These are phyloP conservation scores for Anthracocystis walkeri DNA, from an alignment of 1,284 basidiomycete species.

Conservation along the genomic window DNA sequence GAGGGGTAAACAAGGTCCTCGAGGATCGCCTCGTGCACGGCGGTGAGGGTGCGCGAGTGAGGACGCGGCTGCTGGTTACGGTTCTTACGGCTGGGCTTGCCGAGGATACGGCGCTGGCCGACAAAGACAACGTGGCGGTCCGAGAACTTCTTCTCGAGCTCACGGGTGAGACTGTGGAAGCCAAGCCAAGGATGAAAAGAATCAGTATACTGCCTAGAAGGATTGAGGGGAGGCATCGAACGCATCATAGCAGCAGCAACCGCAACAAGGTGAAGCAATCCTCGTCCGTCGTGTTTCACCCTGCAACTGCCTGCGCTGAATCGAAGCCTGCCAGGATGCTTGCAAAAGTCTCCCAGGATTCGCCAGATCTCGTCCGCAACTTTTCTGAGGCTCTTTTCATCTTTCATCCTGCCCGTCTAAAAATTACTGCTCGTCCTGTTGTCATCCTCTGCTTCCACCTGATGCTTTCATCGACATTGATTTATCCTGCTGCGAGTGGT, in stretches of 20 bases:
- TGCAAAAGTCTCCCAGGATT: too few species aligned
- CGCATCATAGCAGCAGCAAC: constrained; percentile 6
- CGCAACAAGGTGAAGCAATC: not conserved
- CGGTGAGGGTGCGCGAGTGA: constrained; percentile 94
- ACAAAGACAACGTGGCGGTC: constrained; percentile 99
- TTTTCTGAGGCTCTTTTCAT: too few species aligned
- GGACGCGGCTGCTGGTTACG: constrained; percentile 96
- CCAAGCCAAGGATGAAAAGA: not conserved
- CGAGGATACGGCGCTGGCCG: constrained; percentile 97
- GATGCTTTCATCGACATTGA: not conserved
- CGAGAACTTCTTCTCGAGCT: constrained; percentile 99
- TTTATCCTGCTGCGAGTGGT: not conserved
- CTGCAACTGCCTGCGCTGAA: too few species aligned
- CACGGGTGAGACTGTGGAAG: constrained; percentile 86
- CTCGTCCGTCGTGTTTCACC: not conserved
- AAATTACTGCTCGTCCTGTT: too few species aligned
- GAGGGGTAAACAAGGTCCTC: constrained; percentile 99
- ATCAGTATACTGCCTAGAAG: constrained; percentile 20
- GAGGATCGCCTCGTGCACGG: constrained; percentile 96
- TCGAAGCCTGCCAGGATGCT: too few species aligned
- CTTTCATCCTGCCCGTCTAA: too few species aligned
- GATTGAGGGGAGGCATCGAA: not conserved
- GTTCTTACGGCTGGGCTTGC: constrained; percentile 94
- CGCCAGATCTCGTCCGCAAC: too few species aligned
- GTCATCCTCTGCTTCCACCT: too few species aligned